phyloP scores from a whole-genome alignment of 495 filamentous ascomycete genomes.

The Cercophora samala region DNA sequence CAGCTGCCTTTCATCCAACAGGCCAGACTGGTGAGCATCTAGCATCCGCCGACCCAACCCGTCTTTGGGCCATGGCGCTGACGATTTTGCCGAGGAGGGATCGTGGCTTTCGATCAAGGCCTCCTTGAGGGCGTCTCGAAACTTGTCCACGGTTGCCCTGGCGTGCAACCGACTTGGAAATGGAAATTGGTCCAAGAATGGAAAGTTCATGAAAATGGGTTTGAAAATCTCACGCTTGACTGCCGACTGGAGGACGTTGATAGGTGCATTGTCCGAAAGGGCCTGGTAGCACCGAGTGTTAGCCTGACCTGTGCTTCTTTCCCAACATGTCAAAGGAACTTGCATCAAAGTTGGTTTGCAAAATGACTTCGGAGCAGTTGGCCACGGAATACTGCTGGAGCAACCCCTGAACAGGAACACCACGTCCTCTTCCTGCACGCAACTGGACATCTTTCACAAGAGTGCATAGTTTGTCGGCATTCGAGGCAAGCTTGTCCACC shows the following conservation, averaged over 20 bases:
- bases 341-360: conserved; percentile 18
- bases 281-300: conserved; percentile 9
- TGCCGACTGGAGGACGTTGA: conserved; percentile 28
- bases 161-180: conserved; percentile 26
- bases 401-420: conserved; percentile 19
- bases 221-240: conserved; percentile 40
- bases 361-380: conserved; percentile 22
- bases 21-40: conserved; percentile 11
- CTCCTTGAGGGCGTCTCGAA: conserved; percentile 17
- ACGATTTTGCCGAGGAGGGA: neutral
- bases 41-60: conserved; percentile 19
- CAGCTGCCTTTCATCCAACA: conserved; percentile 28
- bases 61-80: neutral
- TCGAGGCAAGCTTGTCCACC: conserved; percentile 6
- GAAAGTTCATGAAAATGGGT: conserved; percentile 40
- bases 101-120: conserved; percentile 14
- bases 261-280: conserved; percentile 26
- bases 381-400: conserved; percentile 22
- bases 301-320: neutral
- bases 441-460: conserved; percentile 16
- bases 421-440: conserved; percentile 7
- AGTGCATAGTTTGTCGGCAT: conserved; percentile 11
- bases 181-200: conserved; percentile 31
- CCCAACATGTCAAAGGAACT: neutral
- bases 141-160: conserved; percentile 12